A percentile compares a stretch with the other conserved stretches of the same genome.
Conservation (phyloP, 208 protist species). For the Leishmania amazonensis region DNA sequence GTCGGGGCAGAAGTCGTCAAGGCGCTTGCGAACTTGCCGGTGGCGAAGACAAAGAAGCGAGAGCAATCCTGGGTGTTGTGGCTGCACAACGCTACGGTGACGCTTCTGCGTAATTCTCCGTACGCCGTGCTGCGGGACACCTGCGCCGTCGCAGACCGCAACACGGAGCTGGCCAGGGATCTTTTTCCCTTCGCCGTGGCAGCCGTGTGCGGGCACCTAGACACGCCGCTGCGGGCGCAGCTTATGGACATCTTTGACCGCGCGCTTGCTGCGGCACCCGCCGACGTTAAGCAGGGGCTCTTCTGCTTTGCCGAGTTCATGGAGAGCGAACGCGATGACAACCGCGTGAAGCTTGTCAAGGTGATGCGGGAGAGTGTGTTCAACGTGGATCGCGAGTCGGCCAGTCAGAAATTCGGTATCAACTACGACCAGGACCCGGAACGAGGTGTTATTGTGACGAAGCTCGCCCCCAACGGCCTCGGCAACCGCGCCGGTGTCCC, state of each 20-base stretch:
- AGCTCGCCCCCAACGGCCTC: conserved; percentile 74
- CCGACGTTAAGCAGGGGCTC: conserved; percentile 80
- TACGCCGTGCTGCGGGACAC: conserved; percentile 71
- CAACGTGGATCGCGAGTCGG: conserved; percentile 56
- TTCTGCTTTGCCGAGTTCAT: conserved; percentile 89
- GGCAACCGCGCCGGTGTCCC: conserved; percentile 72
- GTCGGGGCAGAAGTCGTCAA: conserved; percentile 59
- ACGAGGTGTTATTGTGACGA: conserved; percentile 81
- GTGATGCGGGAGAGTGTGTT: conserved; percentile 49
- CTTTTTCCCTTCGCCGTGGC: conserved; percentile 86
- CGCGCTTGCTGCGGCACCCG: conserved; percentile 64
- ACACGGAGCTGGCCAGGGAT: conserved; percentile 78
- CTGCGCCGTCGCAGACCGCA: conserved; percentile 54
- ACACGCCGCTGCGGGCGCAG: conserved; percentile 35
- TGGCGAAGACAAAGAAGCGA: conserved; percentile 79
- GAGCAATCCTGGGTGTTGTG: conserved; percentile 91
- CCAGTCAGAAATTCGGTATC: conserved; percentile 84
- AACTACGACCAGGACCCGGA: conserved; percentile 85
- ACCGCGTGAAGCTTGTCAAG: conserved; percentile 48
- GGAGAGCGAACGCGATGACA: conserved; percentile 76
- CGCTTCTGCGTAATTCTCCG: conserved; percentile 79
- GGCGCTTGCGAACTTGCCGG: conserved; percentile 65
- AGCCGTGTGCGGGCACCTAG: conserved; percentile 63
- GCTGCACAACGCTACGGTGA: conserved; percentile 80
- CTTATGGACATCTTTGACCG: conserved; percentile 80